phyloP scores from a whole-genome alignment of 345 rosid genomes.

The Acer saccharum region DNA sequence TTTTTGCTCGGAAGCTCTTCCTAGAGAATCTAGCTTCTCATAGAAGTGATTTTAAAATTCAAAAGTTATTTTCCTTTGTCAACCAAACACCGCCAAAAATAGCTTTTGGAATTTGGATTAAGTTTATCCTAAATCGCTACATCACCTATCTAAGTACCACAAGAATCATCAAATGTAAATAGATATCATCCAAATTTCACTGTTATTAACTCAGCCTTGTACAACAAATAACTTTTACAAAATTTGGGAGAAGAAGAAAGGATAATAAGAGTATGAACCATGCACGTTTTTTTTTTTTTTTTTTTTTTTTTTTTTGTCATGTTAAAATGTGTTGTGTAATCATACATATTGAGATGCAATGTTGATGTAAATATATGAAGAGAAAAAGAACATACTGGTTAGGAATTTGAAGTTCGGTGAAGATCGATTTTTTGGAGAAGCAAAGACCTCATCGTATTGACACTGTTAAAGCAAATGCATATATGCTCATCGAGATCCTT shows the following conservation, averaged over 20 bases:
- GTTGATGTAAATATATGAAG: neutral
- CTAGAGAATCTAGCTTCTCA: too few species aligned
- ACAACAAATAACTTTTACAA: neutral
- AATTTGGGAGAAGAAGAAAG: neutral
- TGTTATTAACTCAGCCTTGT: neutral
- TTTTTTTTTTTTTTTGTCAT: neutral
- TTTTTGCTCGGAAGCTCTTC: too few species aligned
- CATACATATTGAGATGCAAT: neutral
- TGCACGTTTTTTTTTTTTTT: neutral
- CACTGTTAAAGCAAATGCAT: conserved; percentile 55
- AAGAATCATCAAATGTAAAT: neutral
- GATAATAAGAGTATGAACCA: neutral
- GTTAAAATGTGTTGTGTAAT: neutral
- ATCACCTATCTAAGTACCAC: too few species aligned
- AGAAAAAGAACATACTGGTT: conserved; percentile 10
- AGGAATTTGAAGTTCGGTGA: conserved; percentile 22
- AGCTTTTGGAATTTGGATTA: too few species aligned
- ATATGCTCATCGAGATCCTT: conserved; percentile 67
- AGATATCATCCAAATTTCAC: neutral
- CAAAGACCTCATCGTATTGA: conserved; percentile 57
- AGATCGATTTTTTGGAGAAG: conserved; percentile 51
- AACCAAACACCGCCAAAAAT: too few species aligned
- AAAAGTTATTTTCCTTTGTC: too few species aligned
- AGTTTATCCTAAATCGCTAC: too few species aligned
- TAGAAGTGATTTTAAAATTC: too few species aligned